Evolutionary conservation across 352 stramenopile species (phyloP).

Genomic region (Phytopythium litorale): DNA sequence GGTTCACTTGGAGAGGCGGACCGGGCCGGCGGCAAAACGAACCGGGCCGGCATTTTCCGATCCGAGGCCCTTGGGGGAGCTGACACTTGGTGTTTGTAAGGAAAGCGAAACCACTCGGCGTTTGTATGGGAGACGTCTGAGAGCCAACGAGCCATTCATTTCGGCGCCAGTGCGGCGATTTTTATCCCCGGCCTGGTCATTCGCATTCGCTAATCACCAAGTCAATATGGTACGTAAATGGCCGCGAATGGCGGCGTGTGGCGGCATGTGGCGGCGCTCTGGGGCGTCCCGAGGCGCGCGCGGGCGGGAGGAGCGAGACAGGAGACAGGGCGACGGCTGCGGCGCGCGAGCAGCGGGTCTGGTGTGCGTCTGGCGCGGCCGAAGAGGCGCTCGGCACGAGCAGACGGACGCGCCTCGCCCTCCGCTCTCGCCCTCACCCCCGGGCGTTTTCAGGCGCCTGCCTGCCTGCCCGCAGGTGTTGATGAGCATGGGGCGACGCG

Average conservation of each 20-base stretch:
- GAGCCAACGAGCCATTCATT: constrained; percentile 86
- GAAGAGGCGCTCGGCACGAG: neutral
- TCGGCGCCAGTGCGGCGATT: constrained; percentile 24
- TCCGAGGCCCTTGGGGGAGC: neutral
- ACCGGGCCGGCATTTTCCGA: neutral
- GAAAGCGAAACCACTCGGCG: constrained; percentile 13
- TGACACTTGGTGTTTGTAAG: constrained; percentile 38
- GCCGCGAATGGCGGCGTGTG: neutral
- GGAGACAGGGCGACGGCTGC: neutral
- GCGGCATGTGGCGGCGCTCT: too few relatives aligned
- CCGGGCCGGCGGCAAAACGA: neutral
- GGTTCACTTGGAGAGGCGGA: neutral
- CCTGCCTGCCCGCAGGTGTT: neutral
- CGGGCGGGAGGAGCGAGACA: constrained; percentile 17
- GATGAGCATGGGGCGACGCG: neutral
- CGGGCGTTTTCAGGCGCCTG: too few relatives aligned
- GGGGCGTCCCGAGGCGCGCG: neutral
- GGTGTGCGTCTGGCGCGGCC: neutral
- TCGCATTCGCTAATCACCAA: constrained; percentile 88
- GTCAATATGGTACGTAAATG: constrained; percentile 83
- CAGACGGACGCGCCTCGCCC: neutral
- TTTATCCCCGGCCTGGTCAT: constrained; percentile 39
- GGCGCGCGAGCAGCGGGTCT: neutral
- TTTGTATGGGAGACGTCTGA: constrained; percentile 39
- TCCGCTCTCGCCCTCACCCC: neutral